Base-by-base conservation (phyloP, 2,329 filamentous ascomycete genomes). In the Colletotrichum horii region DNA sequence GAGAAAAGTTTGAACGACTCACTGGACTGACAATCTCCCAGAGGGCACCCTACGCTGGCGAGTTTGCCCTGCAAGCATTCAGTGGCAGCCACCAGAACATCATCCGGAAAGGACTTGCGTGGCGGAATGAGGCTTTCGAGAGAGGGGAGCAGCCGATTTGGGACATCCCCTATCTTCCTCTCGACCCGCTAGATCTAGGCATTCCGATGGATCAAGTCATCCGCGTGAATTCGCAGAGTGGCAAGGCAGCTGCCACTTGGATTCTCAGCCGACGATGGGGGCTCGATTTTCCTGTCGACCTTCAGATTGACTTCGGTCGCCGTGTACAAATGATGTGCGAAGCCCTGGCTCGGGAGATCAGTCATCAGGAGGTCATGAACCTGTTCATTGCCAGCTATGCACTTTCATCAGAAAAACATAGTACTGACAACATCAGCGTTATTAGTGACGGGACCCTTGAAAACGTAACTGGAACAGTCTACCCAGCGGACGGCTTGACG, bases 281-380 rank as follows among this genome's bases (percentile, higher is more conserved):
- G 3, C 52, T 66, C 9, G 48, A 71, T n/a, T 15, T 71, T 12
- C 70, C 70, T 19, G 58, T 14, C 19, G 70, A 72, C 6, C 38
- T 72, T 14, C 70, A 72, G 11, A 24, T 68, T 34, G 65, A 72
- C 12, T 67, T 68, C 34, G 70, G 70, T 26, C 61, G 70, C 15
- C 61, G 61, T 9, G 70, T 72, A 15, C 70, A 72, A 36, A 34
- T 72, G 52, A 72, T 68, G 64, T 72, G 64, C 36, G 70, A 72
- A 16, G 70, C 70, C 8, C 32, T 72, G 52, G 62, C 52, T 12
- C 70, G 70, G 24, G 70, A 72, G 36, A 72, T 72, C 55, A 52
- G 34, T 4, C 64, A 72, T 28, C 62, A 72, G 19, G 70, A 68
- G 55, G 64, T 72, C 7, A 26, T 72, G 6, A 68, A 61, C 24